These are phyloP conservation scores for Penicillium sp. DNA, from an alignment of 2,329 filamentous ascomycete genomes.

Conservation along the genomic window DNA sequence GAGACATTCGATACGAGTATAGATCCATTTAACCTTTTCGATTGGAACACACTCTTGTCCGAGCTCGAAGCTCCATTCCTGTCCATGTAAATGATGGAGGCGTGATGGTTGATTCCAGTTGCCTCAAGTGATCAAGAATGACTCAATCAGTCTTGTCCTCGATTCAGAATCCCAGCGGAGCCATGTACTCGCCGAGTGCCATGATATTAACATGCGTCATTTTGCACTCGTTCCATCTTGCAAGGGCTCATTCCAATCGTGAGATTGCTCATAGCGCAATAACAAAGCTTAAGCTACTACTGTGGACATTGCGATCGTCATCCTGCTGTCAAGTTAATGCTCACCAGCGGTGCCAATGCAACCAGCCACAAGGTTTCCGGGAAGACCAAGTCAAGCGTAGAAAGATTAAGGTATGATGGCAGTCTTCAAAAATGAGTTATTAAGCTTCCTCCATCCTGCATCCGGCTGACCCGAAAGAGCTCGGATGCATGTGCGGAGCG, in stretches of 20 bases:
- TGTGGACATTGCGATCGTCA: neutral
- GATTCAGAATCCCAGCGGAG: neutral
- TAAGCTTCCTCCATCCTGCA: neutral
- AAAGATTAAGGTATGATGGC: neutral
- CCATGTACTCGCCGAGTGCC: neutral
- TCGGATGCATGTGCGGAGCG: neutral
- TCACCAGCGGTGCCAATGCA: neutral
- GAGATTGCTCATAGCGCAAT: too few relatives aligned
- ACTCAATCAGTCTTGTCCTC: neutral
- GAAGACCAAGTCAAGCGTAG: neutral
- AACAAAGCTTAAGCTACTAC: too few relatives aligned
- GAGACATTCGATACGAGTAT: slow-evolving; percentile 23
- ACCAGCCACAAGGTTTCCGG: neutral
- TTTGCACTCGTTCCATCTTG: neutral
- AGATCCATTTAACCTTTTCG: slow-evolving; percentile 16
- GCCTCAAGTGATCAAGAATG: neutral
- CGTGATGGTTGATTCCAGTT: neutral
- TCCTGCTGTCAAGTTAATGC: neutral
- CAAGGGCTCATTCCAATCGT: too few relatives aligned
- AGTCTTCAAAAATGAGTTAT: neutral
- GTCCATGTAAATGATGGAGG: slow-evolving; percentile 6
- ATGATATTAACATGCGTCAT: neutral
- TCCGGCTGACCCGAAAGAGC: neutral
- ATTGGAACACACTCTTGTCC: slow-evolving; percentile 23
- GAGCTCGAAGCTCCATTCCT: slow-evolving; percentile 23